Conservation (phyloP, 2,329 filamentous ascomycete genomes). For the Fusarium proliferatum region DNA sequence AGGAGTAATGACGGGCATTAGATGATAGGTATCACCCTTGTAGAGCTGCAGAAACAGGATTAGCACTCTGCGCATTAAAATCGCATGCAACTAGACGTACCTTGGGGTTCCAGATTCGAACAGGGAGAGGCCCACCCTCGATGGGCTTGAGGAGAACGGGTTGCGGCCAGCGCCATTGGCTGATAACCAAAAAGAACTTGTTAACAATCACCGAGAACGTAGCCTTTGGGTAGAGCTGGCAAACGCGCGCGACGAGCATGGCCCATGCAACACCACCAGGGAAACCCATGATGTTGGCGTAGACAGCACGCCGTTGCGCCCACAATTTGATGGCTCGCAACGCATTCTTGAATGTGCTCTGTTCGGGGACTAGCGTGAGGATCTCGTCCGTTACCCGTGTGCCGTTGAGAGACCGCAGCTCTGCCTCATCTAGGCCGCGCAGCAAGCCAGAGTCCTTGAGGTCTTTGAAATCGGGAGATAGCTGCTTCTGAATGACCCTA, state of each 20-base stretch:
- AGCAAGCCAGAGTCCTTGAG: constrained; percentile 87
- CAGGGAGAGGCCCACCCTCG: constrained; percentile 82
- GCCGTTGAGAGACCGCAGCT: constrained; percentile 91
- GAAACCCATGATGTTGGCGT: constrained; percentile 96
- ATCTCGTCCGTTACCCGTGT: constrained; percentile 96
- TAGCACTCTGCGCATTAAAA: neutral
- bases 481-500: constrained; percentile 75
- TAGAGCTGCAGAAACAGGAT: constrained; percentile 67
- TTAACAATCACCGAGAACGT: constrained; percentile 87
- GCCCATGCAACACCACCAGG: constrained; percentile 98
- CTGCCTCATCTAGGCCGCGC: constrained; percentile 85
- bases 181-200: constrained; percentile 95
- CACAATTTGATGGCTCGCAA: constrained; percentile 94
- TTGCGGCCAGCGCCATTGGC: constrained; percentile 91
- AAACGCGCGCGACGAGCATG: constrained; percentile 95
- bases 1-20: constrained; percentile 98
- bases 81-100: constrained; percentile 55
- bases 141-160: constrained; percentile 92
- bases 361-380: constrained; percentile 85
- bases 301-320: constrained; percentile 92
- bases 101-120: constrained; percentile 94
- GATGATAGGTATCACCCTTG: constrained; percentile 81
- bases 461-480: constrained; percentile 74
- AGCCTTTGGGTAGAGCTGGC: constrained; percentile 94
- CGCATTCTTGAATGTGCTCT: constrained; percentile 88